Conservation (phyloP, 2,329 filamentous ascomycete species). For the Paraphaeosphaeria minitans region DNA sequence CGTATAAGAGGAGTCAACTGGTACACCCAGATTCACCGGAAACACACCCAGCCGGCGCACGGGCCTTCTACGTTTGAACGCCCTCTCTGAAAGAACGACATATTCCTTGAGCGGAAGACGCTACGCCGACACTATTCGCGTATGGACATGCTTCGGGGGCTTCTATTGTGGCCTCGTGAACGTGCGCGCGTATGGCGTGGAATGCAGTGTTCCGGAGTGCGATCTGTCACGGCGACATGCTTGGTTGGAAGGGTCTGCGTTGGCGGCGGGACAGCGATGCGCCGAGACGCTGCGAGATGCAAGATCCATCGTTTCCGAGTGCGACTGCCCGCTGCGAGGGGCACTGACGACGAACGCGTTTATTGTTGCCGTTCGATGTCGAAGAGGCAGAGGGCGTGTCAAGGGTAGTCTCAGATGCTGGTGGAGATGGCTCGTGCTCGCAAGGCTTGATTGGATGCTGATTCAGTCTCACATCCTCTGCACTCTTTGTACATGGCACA, state of each 20-base stretch:
- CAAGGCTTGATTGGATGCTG: conserved; percentile 7
- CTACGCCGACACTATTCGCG: neutral
- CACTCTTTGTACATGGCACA: neutral
- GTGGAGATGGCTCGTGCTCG: conserved; percentile 17
- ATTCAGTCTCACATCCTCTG: neutral
- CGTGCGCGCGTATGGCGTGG: conserved; percentile 10
- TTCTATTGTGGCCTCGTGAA: conserved; percentile 1
- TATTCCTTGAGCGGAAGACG: conserved; percentile 4
- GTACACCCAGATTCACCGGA: conserved; percentile 10
- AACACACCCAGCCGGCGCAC: conserved; percentile 13
- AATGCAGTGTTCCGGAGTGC: conserved; percentile 9
- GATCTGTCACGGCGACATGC: conserved; percentile 7
- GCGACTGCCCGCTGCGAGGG: conserved; percentile 19
- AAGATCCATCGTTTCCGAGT: conserved; percentile 19
- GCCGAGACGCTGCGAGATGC: conserved; percentile 14
- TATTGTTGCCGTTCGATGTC: conserved; percentile 33
- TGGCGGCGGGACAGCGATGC: conserved; percentile 15
- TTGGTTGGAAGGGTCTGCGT: conserved; percentile 11
- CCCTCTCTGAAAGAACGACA: neutral
- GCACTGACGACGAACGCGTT: conserved; percentile 18
- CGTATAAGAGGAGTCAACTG: conserved; percentile 13
- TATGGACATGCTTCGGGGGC: neutral
- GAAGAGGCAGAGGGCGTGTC: conserved; percentile 33
- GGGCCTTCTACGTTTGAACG: neutral
- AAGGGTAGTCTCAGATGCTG: conserved; percentile 31